Conservation (phyloP, 2,329 filamentous ascomycete species). For the Penicillium sp. region DNA sequence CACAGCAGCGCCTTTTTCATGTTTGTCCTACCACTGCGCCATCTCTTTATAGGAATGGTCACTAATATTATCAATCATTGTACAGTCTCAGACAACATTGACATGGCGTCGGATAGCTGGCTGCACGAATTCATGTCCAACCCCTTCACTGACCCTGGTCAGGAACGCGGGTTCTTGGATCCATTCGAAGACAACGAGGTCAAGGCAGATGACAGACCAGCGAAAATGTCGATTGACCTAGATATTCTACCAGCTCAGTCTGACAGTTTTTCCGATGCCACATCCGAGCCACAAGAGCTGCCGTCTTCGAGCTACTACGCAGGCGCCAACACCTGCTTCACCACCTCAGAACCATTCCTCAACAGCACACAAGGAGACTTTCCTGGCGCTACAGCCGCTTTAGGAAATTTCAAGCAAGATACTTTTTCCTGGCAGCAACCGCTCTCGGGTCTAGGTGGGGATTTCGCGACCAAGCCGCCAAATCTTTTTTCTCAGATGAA, state of each 20-base stretch:
- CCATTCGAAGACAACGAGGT: constrained; percentile 13
- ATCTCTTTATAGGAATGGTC: background rate
- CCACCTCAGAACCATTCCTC: background rate
- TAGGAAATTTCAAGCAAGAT: constrained; percentile 18
- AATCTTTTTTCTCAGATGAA: constrained; percentile 5
- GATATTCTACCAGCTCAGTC: constrained; percentile 9
- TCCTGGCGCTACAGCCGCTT: background rate
- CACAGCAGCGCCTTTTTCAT: constrained; percentile 16
- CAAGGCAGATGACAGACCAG: background rate
- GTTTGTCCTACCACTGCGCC: constrained; percentile 11
- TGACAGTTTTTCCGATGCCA: constrained; percentile 3
- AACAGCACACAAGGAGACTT: background rate
- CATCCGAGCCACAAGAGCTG: constrained; percentile 7
- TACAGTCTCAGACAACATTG: constrained; percentile 26
- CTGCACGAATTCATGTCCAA: constrained; percentile 34
- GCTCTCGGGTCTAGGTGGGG: constrained; percentile 6
- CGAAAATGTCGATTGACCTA: background rate
- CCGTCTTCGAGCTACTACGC: constrained; percentile 6
- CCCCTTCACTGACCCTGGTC: constrained; percentile 19
- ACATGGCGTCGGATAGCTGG: constrained; percentile 34
- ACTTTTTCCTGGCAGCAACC: constrained; percentile 16
- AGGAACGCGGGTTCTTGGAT: constrained; percentile 22
- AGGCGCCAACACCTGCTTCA: background rate
- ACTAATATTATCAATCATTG: background rate
- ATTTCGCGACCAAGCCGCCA: background rate